Evolutionary conservation across 352 stramenopile genomes (phyloP).

Genomic region (Globisporangium acanthophoron): DNA sequence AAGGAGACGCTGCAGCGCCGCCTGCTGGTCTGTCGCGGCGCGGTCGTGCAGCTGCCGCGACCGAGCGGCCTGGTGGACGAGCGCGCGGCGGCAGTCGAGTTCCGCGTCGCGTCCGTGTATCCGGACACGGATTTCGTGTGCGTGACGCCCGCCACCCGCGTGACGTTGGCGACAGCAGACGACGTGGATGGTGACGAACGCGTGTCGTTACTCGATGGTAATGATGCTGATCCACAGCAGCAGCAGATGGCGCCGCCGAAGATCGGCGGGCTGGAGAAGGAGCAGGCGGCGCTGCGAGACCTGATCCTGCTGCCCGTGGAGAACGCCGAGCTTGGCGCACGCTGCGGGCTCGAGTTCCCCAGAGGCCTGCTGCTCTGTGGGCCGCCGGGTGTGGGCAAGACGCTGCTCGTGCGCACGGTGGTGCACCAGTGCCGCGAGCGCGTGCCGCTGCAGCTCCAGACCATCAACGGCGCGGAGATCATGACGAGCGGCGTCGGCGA

Average conservation of each 20-base stretch:
- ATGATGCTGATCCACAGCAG: neutral
- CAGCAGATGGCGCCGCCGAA: constrained; percentile 4
- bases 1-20: constrained; percentile 53
- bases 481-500: constrained; percentile 69
- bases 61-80: constrained; percentile 14
- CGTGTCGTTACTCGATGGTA: neutral
- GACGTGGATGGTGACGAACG: neutral
- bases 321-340: constrained; percentile 23
- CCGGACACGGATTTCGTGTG: constrained; percentile 25
- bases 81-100: constrained; percentile 14
- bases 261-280: constrained; percentile 63
- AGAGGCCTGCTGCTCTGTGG: constrained; percentile 71
- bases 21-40: constrained; percentile 30
- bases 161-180: constrained; percentile 31
- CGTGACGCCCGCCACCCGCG: constrained; percentile 37
- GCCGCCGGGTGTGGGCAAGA: constrained; percentile 78
- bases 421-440: constrained; percentile 49
- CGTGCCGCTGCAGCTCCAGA: constrained; percentile 44
- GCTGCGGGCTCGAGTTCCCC: constrained; percentile 49
- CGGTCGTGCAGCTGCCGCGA: constrained; percentile 34
- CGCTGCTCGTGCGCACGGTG: constrained; percentile 65
- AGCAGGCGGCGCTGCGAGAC: constrained; percentile 53
- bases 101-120: constrained; percentile 46
- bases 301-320: constrained; percentile 62
- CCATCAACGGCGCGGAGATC: constrained; percentile 82